phyloP scores from a whole-genome alignment of 1,284 basidiomycete species.

The Wallemia hederae region DNA sequence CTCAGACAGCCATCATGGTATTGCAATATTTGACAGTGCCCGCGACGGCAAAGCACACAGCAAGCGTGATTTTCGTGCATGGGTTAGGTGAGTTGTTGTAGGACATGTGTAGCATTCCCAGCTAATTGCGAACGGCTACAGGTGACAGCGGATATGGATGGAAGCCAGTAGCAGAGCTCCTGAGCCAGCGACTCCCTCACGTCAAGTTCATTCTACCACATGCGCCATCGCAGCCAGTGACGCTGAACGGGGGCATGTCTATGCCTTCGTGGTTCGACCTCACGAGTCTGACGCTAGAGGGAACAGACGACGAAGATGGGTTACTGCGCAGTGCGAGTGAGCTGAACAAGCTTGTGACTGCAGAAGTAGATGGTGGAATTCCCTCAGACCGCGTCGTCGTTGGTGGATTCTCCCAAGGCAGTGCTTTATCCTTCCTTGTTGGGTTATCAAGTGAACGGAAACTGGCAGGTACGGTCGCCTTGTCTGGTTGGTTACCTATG shows the following conservation, averaged over 20 bases:
- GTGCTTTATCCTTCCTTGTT: slow-evolving; percentile 40
- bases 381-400: slow-evolving; percentile 28
- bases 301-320: slow-evolving; percentile 23
- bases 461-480: slow-evolving; percentile 36
- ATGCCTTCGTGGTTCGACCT: slow-evolving; percentile 37
- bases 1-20: background rate
- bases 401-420: slow-evolving; percentile 71
- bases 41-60: slow-evolving; percentile 35
- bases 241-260: slow-evolving; percentile 8
- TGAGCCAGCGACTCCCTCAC: slow-evolving; percentile 6
- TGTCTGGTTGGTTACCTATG: slow-evolving; percentile 52
- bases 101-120: slow-evolving; percentile 4
- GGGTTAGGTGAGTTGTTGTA: slow-evolving; percentile 13
- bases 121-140: background rate
- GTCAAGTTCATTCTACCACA: slow-evolving; percentile 32
- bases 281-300: slow-evolving; percentile 1
- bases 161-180: slow-evolving; percentile 6
- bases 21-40: slow-evolving; percentile 26
- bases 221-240: slow-evolving; percentile 26
- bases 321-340: slow-evolving; percentile 33
- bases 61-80: slow-evolving; percentile 66
- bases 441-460: slow-evolving; percentile 36
- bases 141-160: slow-evolving; percentile 9
- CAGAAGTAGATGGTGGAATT: slow-evolving; percentile 41
- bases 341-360: slow-evolving; percentile 38